phyloP scores from a whole-genome alignment of 805 yeast species.

The Kluyveromyces starmeri region DNA sequence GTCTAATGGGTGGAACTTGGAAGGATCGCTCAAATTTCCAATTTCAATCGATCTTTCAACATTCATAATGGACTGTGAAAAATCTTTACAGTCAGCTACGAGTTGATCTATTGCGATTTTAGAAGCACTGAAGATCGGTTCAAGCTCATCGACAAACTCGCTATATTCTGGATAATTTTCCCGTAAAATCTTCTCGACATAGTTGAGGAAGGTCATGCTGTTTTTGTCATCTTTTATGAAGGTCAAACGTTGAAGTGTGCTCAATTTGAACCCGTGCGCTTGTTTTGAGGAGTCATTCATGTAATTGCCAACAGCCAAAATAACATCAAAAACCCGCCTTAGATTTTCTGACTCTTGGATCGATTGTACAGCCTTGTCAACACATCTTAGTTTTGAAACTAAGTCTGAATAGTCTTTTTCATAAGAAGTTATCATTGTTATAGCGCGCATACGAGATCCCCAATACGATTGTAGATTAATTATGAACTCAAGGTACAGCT shows the following conservation, averaged over 20 bases:
- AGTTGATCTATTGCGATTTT: constrained; percentile 79
- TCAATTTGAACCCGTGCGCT: constrained; percentile 85
- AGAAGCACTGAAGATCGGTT: constrained; percentile 47
- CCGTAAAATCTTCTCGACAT: constrained; percentile 83
- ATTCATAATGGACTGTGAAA: constrained; percentile 51
- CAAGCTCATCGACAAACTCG: constrained; percentile 65
- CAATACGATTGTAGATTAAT: constrained; percentile 83
- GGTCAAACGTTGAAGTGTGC: constrained; percentile 80
- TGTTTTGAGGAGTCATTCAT: constrained; percentile 93
- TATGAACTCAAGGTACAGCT: constrained; percentile 71
- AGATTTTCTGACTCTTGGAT: constrained; percentile 60
- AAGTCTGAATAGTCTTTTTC: constrained; percentile 74
- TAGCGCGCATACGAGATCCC: constrained; percentile 83
- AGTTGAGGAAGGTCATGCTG: constrained; percentile 82
- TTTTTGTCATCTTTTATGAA: constrained; percentile 87
- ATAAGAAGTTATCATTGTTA: constrained; percentile 57
- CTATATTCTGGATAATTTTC: constrained; percentile 73
- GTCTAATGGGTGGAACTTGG: constrained; percentile 77
- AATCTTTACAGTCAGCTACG: constrained; percentile 60
- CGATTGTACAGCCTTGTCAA: constrained; percentile 67
- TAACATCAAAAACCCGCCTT: constrained; percentile 68
- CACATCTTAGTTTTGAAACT: constrained; percentile 50
- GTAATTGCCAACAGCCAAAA: constrained; percentile 86
- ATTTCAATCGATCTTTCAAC: constrained; percentile 64
- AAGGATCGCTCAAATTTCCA: constrained; percentile 79